Percentiles rank a stretch among this genome's conserved stretches.
phyloP scores from a whole-genome alignment of 1,139 yeast genomes.

The Kodamaea suecica region DNA sequence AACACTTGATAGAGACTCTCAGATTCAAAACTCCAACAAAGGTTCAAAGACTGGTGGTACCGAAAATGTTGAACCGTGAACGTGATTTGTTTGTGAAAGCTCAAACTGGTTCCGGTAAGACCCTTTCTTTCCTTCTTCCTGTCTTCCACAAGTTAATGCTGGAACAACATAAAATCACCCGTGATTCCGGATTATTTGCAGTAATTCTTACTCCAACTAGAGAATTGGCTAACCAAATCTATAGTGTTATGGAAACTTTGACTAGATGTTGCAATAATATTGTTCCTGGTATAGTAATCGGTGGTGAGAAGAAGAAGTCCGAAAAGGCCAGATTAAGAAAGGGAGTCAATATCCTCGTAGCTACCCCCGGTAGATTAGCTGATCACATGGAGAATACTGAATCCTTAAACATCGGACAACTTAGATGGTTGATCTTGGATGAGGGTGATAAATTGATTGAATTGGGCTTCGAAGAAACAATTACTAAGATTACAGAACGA shows the following conservation, averaged over 20 bases:
- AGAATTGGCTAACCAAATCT: constrained; percentile 91
- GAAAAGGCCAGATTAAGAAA: constrained; percentile 89
- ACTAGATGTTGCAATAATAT: constrained; percentile 73
- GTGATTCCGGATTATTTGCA: constrained; percentile 87
- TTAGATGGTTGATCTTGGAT: constrained; percentile 83
- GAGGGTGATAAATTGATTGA: constrained; percentile 97
- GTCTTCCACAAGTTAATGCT: constrained; percentile 70
- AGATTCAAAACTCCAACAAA: constrained; percentile 72
- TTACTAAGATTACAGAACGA: constrained; percentile 65
- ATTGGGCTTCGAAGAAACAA: constrained; percentile 91
- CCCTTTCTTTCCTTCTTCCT: constrained; percentile 81
- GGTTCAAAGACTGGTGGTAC: constrained; percentile 82
- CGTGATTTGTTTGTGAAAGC: constrained; percentile 84
- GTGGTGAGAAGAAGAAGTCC: constrained; percentile 90
- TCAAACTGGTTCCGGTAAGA: constrained; percentile 95
- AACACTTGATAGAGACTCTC: constrained; percentile 57
- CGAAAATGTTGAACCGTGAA: constrained; percentile 53
- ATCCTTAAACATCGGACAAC: constrained; percentile 64
- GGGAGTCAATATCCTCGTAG: constrained; percentile 85
- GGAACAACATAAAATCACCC: constrained; percentile 44
- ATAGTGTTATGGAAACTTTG: constrained; percentile 70
- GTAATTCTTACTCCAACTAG: constrained; percentile 88
- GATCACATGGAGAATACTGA: constrained; percentile 89
- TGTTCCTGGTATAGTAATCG: constrained; percentile 91
- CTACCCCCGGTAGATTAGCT: constrained; percentile 88